Evolutionary conservation across 495 filamentous ascomycete genomes (phyloP), one percentile per base, ranked within the genome.

Genomic region (Xylaria cubensis): DNA sequence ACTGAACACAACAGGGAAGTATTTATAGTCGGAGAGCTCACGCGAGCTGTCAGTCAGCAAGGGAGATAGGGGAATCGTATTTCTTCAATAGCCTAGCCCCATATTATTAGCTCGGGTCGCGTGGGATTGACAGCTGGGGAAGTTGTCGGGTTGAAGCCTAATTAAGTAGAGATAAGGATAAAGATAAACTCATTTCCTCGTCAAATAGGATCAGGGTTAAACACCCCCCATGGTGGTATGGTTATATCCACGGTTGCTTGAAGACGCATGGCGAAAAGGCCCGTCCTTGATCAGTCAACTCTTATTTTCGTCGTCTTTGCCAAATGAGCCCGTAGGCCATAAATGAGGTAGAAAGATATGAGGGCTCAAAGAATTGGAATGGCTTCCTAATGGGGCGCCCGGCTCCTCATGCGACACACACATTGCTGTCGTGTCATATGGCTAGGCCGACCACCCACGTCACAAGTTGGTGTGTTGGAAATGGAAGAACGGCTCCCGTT

Each of bases 391-490:
- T 19, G 26, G 62, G 21, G 39, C 15, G 39, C 53, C 24, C 26
- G 53, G 53, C 1, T 56, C 26, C 12, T 9, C 64, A 67, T 69
- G 51, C 66, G 39, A 69, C 51, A 66, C 32, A 59, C 66, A 51
- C 44, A n/a, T 19, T 66, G 21, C 44, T 67, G 44, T 67, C 39
- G 34, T 67, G 50, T 67, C 64, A 67, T 53, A 67, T 55, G 64
- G 53, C 24, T 56, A 1, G 46, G 6, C 64, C 13, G 29, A 26
- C 26, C 13, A 56, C 48, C 48, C 64, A 67, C 64, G 48, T 67
- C 64, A 67, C 48, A 67, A 42, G 46, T 67, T 67, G 64, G 50
- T 67, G 64, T 55, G 64, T 55, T 66, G 46, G 64, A 39, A 24
- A n/a, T 53, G 29, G 10, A 29, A 46, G 46, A 53, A 36, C 29